phyloP scores from a whole-genome alignment of 495 filamentous ascomycete genomes.

The Terfezia claveryi region DNA sequence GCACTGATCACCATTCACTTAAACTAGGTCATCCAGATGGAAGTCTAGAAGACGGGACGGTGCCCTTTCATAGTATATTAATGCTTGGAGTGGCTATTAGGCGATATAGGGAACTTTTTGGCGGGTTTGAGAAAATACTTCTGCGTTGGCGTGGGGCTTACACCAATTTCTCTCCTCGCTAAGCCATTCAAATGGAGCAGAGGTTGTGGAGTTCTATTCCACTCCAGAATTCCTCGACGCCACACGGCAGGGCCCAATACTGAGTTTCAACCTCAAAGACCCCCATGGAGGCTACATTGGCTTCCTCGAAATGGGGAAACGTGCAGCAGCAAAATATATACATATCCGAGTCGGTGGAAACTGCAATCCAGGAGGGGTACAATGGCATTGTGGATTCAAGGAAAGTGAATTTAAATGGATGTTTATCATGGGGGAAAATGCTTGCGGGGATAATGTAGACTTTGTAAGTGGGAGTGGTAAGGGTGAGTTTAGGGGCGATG shows the following conservation, averaged over 20 bases:
- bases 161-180: conserved; percentile 32
- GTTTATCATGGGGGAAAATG: conserved; percentile 1
- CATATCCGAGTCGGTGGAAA: conserved; percentile 49
- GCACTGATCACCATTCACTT: no score
- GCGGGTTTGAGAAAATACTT: no score
- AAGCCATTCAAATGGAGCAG: conserved; percentile 35
- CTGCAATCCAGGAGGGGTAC: conserved; percentile 36
- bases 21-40: conserved; percentile 31
- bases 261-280: conserved; percentile 45
- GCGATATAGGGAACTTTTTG: no score
- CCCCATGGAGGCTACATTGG: conserved; percentile 33
- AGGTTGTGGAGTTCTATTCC: conserved; percentile 39
- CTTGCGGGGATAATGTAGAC: conserved; percentile 44
- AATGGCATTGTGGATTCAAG: conserved; percentile 13
- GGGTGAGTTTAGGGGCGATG: conserved; percentile 72
- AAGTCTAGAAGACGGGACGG: conserved; percentile 52
- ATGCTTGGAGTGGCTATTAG: conserved; percentile 47
- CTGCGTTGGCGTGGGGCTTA: no score
- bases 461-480: conserved; percentile 52
- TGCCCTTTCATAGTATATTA: conserved; percentile 57
- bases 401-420: conserved; percentile 7
- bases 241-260: conserved; percentile 40
- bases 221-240: conserved; percentile 32
- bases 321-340: conserved; percentile 38
- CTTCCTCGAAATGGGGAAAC: conserved; percentile 38